Evolutionary conservation across 495 filamentous ascomycete genomes (phyloP), one percentile per base, ranked within the genome.

Genomic region (Penicillium lividum): DNA sequence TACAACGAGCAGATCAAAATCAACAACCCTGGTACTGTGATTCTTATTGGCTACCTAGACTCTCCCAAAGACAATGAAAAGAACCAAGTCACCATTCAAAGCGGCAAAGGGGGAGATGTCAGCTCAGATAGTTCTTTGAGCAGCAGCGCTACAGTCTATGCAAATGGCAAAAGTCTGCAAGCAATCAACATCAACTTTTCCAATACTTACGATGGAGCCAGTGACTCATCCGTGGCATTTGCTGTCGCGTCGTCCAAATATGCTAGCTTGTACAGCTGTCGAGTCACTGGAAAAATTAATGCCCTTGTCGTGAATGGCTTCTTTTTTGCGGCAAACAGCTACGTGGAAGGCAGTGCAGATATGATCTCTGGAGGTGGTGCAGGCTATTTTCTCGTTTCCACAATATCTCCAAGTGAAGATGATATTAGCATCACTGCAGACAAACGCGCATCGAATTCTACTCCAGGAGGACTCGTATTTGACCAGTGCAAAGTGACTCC

Each of bases 161-260:
- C 34, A 9, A n/a, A 13, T 9, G 45, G 31, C n/a, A 29, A 22
- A 2, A 27, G n/a, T 3, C 13, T 57, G 34, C 44, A 28, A 49
- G 45, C 10, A 7, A 28, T 50, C 18, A 57, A 57, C 25, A 57
- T 57, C 54, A 50, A 57, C 22, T 16, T 57, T 10, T 28, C 45
- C 22, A 50, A 50, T 34, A 40, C n/a, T 0, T 15, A 30, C 5
- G 11, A 16, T 13, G 22, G 31, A 11, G 18, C 9, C 4, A 25
- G 28, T 2, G 36, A 50, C 5, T 30, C 16, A 18, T 42, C 54
- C 1, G 33, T 42, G 2, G 44, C 44, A 33, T n/a, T 57, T 3
- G 54, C 33, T 8, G 34, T 53, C 2, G 28, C 22, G n/a, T 3
- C 16, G 4, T 28, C 36, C 10, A 42, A 25, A 7, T 30, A 43